Evolutionary conservation across 768 basidiomycete species (phyloP), one percentile per base, ranked within the genome.

Genomic region (Neoboletus magnificus): DNA sequence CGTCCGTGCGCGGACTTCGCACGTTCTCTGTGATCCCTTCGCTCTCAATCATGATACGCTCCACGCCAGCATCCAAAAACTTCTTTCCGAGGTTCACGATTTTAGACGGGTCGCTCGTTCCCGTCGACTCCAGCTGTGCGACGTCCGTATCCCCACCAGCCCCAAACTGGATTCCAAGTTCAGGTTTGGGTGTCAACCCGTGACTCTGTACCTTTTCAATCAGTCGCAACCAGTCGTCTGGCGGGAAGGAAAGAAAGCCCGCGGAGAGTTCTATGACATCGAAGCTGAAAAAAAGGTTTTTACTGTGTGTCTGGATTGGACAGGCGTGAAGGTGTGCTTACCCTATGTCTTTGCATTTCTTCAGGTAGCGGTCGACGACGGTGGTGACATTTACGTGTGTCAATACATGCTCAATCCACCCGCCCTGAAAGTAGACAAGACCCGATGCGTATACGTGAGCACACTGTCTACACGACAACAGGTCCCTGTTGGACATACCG

Each of bases 21-120:
- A 79, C 77, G 62, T 78, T 79, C 61, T 79, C 77, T 1, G 76
- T 78, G 59, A 79, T 78, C 13, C 77, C 75, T 54, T 76, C 77
- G 52, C 74, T 76, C 59, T 79, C 77, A 46, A 77, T 79, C 76
- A 76, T 75, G 43, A 77, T 72, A 67, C 76, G 76, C 66, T 78
- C 59, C 11, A 76, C 74, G 6, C 75, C 76, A 1, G 74, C 74
- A n/a, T 78, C 67, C 6, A 78, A 51, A 51, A 78, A 74, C 7
- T 60, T 67, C 15, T 73, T 73, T 22, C 73, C 76, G 20, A 75
- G 66, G 57, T 75, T 73, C 41, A 78, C 72, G 23, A 77, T 44
- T 20, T 41, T 60, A 7, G 58, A 60, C 18, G 57, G 50, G 50
- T 56, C 50, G 27, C 53, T 61, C 23, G 72, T 77, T 1, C 76